A percentile compares a stretch with the other conserved stretches of the same genome.
Evolutionary conservation across 2,329 filamentous ascomycete species (phyloP).

Genomic region (Scedosporium boydii): DNA sequence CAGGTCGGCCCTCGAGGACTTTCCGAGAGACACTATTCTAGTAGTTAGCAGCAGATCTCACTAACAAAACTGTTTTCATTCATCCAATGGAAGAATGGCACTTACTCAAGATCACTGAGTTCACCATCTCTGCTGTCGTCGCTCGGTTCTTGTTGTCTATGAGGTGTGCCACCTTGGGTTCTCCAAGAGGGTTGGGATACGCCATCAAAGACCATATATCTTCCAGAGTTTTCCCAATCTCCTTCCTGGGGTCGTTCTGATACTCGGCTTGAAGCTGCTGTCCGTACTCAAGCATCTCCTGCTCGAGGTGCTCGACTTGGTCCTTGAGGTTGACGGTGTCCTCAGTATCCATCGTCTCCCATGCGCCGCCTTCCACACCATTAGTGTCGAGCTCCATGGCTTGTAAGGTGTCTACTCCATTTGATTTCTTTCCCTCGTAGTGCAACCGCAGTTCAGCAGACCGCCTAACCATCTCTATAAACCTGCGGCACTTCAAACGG

Average conservation of each 20-base stretch:
- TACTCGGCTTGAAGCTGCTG: slow-evolving; percentile 72
- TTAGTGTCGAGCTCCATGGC: slow-evolving; percentile 49
- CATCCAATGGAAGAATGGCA: slow-evolving; percentile 11
- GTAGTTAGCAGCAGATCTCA: slow-evolving; percentile 12
- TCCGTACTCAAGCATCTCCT: slow-evolving; percentile 69
- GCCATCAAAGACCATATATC: slow-evolving; percentile 86
- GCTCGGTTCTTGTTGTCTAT: slow-evolving; percentile 67
- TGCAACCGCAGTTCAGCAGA: slow-evolving; percentile 53
- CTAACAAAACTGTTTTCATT: background rate
- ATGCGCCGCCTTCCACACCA: slow-evolving; percentile 26
- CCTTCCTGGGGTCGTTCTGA: slow-evolving; percentile 56
- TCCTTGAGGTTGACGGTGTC: slow-evolving; percentile 23
- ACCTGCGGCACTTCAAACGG: slow-evolving; percentile 78
- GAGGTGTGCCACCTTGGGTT: slow-evolving; percentile 64
- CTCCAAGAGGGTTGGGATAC: slow-evolving; percentile 71
- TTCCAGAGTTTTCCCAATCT: slow-evolving; percentile 63
- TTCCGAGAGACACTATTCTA: slow-evolving; percentile 69
- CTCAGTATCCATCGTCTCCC: slow-evolving; percentile 47
- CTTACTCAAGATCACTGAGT: slow-evolving; percentile 83
- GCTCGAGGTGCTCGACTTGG: slow-evolving; percentile 41
- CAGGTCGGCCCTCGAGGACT: slow-evolving; percentile 76
- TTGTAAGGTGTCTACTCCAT: slow-evolving; percentile 32
- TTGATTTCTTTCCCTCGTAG: slow-evolving; percentile 32
- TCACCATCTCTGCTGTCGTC: slow-evolving; percentile 83
- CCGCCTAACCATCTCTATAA: slow-evolving; percentile 85